phyloP scores from a whole-genome alignment of 371 early-diverging fungal genomes.

The Mortierella sp. region DNA sequence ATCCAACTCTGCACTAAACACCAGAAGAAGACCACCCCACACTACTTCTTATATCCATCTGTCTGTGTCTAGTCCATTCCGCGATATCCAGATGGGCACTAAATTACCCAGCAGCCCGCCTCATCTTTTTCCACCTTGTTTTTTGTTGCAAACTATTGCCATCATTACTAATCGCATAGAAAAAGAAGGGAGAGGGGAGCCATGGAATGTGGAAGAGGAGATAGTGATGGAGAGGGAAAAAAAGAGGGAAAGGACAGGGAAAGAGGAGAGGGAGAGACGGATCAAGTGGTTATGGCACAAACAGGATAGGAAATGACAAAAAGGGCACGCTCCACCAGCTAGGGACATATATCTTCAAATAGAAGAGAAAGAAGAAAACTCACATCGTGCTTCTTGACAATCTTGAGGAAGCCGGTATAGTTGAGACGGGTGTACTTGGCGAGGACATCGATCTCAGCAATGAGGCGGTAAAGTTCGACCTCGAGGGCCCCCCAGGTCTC shows the following conservation, averaged over 20 bases:
- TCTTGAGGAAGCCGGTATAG: conserved; percentile 97
- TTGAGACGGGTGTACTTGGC: conserved; percentile 96
- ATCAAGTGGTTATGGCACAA: not conserved
- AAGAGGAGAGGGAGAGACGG: not conserved
- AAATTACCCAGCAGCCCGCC: not conserved
- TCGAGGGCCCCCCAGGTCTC: conserved; percentile 80
- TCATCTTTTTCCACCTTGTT: not conserved
- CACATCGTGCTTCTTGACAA: conserved; percentile 98
- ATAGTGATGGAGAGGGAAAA: not conserved
- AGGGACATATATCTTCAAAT: not conserved
- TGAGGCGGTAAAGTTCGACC: conserved; percentile 86
- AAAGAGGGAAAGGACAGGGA: not conserved
- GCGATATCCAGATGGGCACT: not conserved
- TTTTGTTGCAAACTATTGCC: not conserved
- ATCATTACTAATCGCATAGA: not conserved
- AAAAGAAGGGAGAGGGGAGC: not conserved
- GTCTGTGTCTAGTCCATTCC: not conserved
- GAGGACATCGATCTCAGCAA: conserved; percentile 93
- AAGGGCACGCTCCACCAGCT: not conserved
- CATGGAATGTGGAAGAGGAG: not conserved
- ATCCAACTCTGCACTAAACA: conserved; percentile 11
- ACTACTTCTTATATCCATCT: not conserved
- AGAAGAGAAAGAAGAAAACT: conserved; percentile 32
- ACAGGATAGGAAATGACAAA: not conserved
- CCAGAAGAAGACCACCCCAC: not conserved